Evolutionary conservation across 2,329 filamentous ascomycete genomes (phyloP), one percentile per base, ranked within the genome.

Genomic region (Hymenoscyphus occultus): DNA sequence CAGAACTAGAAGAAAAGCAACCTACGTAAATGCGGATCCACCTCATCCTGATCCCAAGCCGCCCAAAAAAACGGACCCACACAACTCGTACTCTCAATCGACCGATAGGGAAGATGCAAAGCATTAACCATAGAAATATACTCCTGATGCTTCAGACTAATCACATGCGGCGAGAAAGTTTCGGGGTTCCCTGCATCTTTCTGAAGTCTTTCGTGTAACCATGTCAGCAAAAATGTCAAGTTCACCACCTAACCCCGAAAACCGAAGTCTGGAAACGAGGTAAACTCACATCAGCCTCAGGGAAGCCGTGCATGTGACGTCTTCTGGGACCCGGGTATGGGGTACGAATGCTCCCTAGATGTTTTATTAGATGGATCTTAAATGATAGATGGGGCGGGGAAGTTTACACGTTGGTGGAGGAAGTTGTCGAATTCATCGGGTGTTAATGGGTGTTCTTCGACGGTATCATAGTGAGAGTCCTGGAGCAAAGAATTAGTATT

Each of bases 51-150:
- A 71, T 87, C 83, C 64, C 81, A 78, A 1, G 81, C 79, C 48
- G 78, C 81, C 85, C 85, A 88, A 75, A 88, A 88, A 71, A 87
- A 87, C 0, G 86, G 86, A 0, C 86, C 86, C 14, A 88, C 86
- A 12, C 84, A 81, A 64, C 82, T 82, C 22, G 80, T 83, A 19
- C 83, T 82, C 74, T 89, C 86, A 67, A 89, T 84, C 40, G 79
- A 83, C 9, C 84, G 80, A 70, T 80, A 82, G 1, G 86, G 85
- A 56, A 88, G 77, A 65, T 77, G 79, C 75, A 87, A 72, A 16
- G 75, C 77, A 67, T 80, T 78, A 22, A 87, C 81, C 86, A 89
- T 88, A 59, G 77, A 77, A 68, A 79, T 79, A 69, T 88, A 89
- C 39, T 77, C 72, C 4, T 77, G 71, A n/a, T 78, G 79, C 1